These are phyloP conservation scores for Microsporum audouinii DNA, from an alignment of 2,329 filamentous ascomycete species.

Conservation along the genomic window DNA sequence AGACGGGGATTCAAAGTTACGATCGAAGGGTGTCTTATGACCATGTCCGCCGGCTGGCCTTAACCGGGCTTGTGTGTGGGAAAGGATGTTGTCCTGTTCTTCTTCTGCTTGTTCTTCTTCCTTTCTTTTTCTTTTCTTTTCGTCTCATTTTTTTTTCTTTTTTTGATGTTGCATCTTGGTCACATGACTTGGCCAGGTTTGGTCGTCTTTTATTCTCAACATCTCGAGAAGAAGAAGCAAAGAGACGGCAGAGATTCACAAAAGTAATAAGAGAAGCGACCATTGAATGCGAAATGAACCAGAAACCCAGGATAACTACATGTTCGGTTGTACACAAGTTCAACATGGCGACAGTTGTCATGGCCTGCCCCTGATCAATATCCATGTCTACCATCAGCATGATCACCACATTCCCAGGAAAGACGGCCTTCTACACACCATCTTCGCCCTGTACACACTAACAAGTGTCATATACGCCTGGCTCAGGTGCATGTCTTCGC, in stretches of 20 bases:
- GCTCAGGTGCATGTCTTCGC: not conserved
- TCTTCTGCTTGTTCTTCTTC: not conserved
- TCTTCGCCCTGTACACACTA: not conserved
- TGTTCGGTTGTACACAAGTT: not conserved
- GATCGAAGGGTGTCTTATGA: not conserved
- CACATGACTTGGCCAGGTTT: not conserved
- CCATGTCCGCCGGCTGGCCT: not conserved
- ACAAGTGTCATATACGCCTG: not conserved
- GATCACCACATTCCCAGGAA: not conserved
- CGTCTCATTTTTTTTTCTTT: not conserved
- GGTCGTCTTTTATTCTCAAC: not conserved
- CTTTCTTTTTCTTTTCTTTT: not conserved
- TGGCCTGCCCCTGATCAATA: constrained; percentile 1
- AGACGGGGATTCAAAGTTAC: not conserved
- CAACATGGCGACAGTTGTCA: not conserved
- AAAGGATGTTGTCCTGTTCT: not conserved
- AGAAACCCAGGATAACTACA: not conserved
- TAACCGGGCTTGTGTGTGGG: not conserved
- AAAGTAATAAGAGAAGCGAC: not conserved
- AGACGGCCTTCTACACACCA: not conserved
- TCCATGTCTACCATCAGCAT: not conserved
- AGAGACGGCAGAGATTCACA: not conserved
- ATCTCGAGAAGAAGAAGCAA: not conserved
- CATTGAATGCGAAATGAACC: not conserved
- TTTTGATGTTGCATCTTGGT: not conserved